phyloP scores from a whole-genome alignment of 345 rosid genomes.

The Salix arbutifolia region DNA sequence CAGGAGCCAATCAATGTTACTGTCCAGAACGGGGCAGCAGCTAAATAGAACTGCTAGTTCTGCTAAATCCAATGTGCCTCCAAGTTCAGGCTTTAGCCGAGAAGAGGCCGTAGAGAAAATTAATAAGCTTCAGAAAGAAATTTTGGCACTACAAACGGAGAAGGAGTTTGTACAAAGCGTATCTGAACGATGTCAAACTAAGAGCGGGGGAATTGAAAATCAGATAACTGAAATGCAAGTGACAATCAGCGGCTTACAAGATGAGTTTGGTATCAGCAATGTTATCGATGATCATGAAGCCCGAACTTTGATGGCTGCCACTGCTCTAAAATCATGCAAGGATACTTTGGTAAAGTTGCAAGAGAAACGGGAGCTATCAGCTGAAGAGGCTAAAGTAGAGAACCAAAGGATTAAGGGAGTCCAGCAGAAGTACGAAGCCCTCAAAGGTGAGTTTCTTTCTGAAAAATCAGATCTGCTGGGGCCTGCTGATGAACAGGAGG shows the following conservation, averaged over 20 bases:
- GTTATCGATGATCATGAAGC: constrained; percentile 70
- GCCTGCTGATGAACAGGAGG: constrained; percentile 18
- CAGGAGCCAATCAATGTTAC: constrained; percentile 31
- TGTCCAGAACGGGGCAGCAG: constrained; percentile 37
- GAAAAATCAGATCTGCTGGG: constrained; percentile 15
- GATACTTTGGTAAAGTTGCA: constrained; percentile 54
- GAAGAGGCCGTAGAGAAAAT: constrained; percentile 59
- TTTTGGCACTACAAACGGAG: constrained; percentile 64
- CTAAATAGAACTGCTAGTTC: constrained; percentile 27
- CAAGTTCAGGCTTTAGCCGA: constrained; percentile 50
- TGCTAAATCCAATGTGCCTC: constrained; percentile 24
- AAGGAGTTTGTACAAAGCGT: constrained; percentile 66
- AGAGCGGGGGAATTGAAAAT: constrained; percentile 56
- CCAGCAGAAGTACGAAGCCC: constrained; percentile 33
- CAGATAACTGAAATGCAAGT: constrained; percentile 57
- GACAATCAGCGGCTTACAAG: constrained; percentile 55
- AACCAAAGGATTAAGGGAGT: constrained; percentile 44
- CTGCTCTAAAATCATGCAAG: constrained; percentile 68
- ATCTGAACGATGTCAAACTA: constrained; percentile 43
- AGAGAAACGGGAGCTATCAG: constrained; percentile 51
- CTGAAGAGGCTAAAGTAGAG: constrained; percentile 48
- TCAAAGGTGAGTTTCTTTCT: constrained; percentile 30
- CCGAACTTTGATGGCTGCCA: constrained; percentile 61
- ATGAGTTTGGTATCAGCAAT: constrained; percentile 61
- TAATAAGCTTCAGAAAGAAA: constrained; percentile 62